Evolutionary conservation across 192 early-diverging fungal genomes (phyloP), one percentile per base, ranked within the genome.

Genomic region (Lunasporangiospora selenospora): DNA sequence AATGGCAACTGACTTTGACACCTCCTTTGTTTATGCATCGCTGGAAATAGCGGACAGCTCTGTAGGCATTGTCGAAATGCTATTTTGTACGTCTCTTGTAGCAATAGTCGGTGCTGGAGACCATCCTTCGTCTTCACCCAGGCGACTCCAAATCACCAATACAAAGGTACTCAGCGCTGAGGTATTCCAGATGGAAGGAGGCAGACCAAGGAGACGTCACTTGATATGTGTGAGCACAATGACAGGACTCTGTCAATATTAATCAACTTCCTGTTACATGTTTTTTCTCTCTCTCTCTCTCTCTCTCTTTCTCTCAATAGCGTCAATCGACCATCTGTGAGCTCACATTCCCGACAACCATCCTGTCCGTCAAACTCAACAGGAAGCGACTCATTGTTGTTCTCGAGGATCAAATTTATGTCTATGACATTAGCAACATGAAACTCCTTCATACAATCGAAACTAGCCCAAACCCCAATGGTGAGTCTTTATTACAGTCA

Each of bases 401-500:
- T 24, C 85, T 99, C 31, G 98, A 99, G 63, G 93, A 96, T 76
- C 92, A 92, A 60, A 95, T 98, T 39, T 98, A 93, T 76, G 88
- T 98, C 16, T 97, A 98, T 80, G 96, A 99, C 63, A 97, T 98
- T 50, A 88, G 89, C 77, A 99, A 99, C 78, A 99, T 99, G 96
- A 96, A 95, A 75, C 85, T 97, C 9, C 81, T 97, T 37, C 92
- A 97, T 62, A 95, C 94, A 0, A 95, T 99, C 63, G 95, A 99
- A 51, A 98, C 96, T 13, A 91, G 86, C 52, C 93, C 94, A 1
- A 98, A 97, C 65, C 94, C 93, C 12, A 77, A 86, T 77, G 91
- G 93, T 92, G 78, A 47, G 64, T 19, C 31, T 24, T 16, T 13
- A 57, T n/a, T 52, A 13, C n/a, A 21, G n/a, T 43, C 19, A 63